Evolutionary conservation across 106 monocot genomes (phyloP).

Genomic region (Dioscorea zingiberensis): DNA sequence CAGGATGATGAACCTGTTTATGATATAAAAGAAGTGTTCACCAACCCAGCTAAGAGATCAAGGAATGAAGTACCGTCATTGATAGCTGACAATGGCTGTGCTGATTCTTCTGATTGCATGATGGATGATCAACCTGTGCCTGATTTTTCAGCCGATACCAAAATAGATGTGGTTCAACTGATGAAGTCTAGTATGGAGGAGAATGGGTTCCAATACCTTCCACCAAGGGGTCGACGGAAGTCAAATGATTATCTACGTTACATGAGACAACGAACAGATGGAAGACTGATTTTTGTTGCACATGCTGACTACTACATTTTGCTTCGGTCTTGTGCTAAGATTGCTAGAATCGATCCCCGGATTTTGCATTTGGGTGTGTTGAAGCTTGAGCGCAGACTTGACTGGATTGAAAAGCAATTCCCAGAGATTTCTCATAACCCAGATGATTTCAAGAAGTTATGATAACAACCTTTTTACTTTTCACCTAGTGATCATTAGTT

Average conservation of each 20-base stretch:
- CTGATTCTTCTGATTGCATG: no score
- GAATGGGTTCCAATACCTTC: constrained; percentile 58
- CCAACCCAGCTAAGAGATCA: constrained; percentile 17
- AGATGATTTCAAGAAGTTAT: no score
- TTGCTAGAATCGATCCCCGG: constrained; percentile 52
- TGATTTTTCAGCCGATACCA: not conserved
- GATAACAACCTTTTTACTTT: no score
- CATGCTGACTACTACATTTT: constrained; percentile 80
- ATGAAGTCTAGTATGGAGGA: constrained; percentile 69
- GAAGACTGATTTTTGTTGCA: constrained; percentile 41
- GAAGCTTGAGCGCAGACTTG: constrained; percentile 58
- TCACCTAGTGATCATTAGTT: no score
- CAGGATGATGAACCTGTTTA: constrained; percentile 18
- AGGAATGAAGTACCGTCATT: constrained; percentile 15
- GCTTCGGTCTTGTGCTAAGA: constrained; percentile 65
- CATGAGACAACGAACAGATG: constrained; percentile 30
- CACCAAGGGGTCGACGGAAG: constrained; percentile 26
- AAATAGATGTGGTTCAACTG: constrained; percentile 10
- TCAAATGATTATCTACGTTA: constrained; percentile 45
- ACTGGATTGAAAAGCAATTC: constrained; percentile 50
- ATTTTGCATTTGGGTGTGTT: constrained; percentile 53
- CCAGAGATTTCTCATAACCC: no score
- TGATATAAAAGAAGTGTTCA: constrained; percentile 5
- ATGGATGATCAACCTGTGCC: no score
- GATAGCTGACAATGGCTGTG: no score